Evolutionary conservation across 2,329 filamentous ascomycete species (phyloP), one percentile per base, ranked within the genome.

Genomic region (Parastagonospora avenae): DNA sequence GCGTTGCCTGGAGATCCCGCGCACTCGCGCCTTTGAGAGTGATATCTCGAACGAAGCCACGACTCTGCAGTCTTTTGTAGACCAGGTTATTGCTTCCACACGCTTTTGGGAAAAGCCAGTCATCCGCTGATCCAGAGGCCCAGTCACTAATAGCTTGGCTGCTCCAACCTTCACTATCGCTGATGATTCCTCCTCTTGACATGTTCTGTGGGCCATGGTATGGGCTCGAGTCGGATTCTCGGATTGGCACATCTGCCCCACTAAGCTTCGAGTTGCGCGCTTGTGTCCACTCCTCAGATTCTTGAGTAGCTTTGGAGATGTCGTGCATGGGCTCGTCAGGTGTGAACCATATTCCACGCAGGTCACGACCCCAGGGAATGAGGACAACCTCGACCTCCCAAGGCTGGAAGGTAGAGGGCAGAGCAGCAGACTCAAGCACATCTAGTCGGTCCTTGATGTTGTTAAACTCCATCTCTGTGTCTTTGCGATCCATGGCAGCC

Each of bases 361-460:
- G 65, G n/a, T 78, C 70, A 36, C 76, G 72, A 4, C 82, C 81
- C 68, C 90, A 93, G 1, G 90, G 90, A 7, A 92, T 70, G 50
- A 92, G 85, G 1, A 92, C 85, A 4, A 92, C 86, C 64, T 92
- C 89, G 1, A 93, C 76, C 57, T 89, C 83, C 87, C 89, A 92
- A 0, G 89, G 87, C 35, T 83, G 79, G 36, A 75, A 73, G 27
- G 78, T 77, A 0, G 87, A 85, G n/a, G 89, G 88, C 28, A 85
- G 71, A 8, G 82, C 67, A 4, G 70, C 76, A 5, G 80, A 79
- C 68, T 89, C 86, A 8, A 90, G 76, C 37, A 82, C 77, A 28
- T 77, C 63, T 4, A 82, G 55, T 4, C 79, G 74, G 16, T 75
- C 72, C 55, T 83, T 80, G 8, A 84, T 74, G 31, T 71, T 72